These are phyloP conservation scores for Picea sitchensis DNA, from an alignment of 75 land plant genomes.

Conservation along the genomic window DNA sequence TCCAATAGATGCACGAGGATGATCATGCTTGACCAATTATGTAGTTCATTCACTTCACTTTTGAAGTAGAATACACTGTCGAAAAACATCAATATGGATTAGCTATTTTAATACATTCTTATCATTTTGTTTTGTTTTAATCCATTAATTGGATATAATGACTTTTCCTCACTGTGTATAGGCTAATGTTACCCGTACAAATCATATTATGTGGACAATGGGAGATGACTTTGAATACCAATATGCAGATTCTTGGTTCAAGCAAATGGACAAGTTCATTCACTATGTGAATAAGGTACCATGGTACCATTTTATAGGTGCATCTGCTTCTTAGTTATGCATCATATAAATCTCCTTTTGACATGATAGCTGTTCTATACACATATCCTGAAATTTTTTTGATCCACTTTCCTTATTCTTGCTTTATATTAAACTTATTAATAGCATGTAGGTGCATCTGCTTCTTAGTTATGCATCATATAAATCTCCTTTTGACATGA, in stretches of 20 bases:
- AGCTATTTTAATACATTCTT: no score
- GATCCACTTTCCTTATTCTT: neutral
- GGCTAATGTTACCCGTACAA: conserved; percentile 80
- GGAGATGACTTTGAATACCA: conserved; percentile 92
- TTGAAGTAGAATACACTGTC: neutral
- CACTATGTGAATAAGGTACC: conserved; percentile 86
- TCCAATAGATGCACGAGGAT: neutral
- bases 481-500: neutral
- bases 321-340: neutral
- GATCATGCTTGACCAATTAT: neutral
- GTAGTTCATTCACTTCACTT: neutral
- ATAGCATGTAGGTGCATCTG: neutral
- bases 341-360: neutral
- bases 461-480: neutral
- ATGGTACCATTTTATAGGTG: neutral
- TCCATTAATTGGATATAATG: neutral
- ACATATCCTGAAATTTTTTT: neutral
- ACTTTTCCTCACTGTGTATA: conserved; percentile 16
- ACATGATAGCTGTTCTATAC: neutral
- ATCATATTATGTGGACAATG: conserved; percentile 98
- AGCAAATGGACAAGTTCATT: conserved; percentile 86
- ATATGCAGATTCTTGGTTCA: conserved; percentile 93
- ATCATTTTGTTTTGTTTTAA: neutral
- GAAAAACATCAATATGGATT: neutral
- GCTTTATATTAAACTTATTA: neutral